These are phyloP conservation scores for Rutstroemia sp. DNA, from an alignment of 2,329 filamentous ascomycete species.

Conservation along the genomic window DNA sequence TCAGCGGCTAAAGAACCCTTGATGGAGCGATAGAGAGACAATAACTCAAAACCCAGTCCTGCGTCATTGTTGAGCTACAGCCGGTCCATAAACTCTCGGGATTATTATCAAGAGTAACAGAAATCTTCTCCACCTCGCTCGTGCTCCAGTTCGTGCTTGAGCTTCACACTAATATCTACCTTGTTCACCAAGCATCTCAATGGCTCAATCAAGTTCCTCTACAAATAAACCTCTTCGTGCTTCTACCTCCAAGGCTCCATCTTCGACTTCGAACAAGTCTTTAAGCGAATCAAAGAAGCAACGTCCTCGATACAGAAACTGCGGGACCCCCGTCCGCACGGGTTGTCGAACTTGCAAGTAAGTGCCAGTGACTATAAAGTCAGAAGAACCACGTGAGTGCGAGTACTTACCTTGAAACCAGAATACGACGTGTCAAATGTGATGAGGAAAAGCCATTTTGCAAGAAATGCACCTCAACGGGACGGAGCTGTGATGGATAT, in stretches of 20 bases:
- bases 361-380: slow-evolving; percentile 11
- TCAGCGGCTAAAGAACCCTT: background rate
- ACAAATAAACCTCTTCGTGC: background rate
- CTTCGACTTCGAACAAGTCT: background rate
- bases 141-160: too few species aligned
- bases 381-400: background rate
- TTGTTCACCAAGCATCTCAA: too few species aligned
- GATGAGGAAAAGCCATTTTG: slow-evolving; percentile 27
- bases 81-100: too few species aligned
- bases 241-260: background rate
- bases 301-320: slow-evolving; percentile 22
- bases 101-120: too few species aligned
- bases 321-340: slow-evolving; percentile 25
- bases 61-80: too few species aligned
- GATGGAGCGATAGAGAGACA: background rate
- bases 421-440: slow-evolving; percentile 27
- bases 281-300: slow-evolving; percentile 12
- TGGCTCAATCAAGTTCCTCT: background rate
- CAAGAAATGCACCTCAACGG: slow-evolving; percentile 25
- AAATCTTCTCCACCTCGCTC: too few species aligned
- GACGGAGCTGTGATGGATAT: slow-evolving; percentile 27
- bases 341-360: slow-evolving; percentile 28
- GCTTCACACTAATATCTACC: too few species aligned
- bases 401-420: slow-evolving; percentile 10
- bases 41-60: background rate